These are phyloP conservation scores for Scenedesmus sp. DNA, from an alignment of 163 green algal species.

Conservation along the genomic window DNA sequence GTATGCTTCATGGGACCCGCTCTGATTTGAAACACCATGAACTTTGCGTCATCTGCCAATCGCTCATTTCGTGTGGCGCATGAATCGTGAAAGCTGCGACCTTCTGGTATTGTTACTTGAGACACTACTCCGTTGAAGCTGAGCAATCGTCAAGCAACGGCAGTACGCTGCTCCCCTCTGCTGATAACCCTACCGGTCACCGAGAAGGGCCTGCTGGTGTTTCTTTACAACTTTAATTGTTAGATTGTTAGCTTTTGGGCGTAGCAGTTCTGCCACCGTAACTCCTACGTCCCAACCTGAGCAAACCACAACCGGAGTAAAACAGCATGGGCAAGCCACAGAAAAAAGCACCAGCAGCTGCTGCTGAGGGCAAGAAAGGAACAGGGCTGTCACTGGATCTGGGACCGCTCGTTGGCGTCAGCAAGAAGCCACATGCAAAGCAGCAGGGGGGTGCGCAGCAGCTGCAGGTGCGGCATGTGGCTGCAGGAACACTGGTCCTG, in stretches of 20 bases:
- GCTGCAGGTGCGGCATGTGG: neutral
- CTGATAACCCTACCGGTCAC: neutral
- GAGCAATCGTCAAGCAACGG: neutral
- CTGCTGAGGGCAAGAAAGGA: neutral
- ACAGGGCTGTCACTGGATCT: conserved; percentile 14
- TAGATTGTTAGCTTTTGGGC: neutral
- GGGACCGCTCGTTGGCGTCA: neutral
- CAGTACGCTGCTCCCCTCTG: neutral
- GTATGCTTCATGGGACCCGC: neutral
- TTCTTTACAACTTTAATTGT: neutral
- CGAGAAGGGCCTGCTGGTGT: neutral
- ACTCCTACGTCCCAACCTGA: neutral
- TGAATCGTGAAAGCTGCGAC: neutral
- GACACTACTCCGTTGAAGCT: too few relatives aligned
- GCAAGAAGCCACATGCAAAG: conserved; percentile 20
- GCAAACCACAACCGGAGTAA: neutral
- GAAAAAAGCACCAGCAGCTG: conserved; percentile 18
- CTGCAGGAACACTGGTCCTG: neutral
- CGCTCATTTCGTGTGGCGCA: neutral
- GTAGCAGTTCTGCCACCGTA: neutral
- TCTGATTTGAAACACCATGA: neutral
- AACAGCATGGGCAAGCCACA: conserved; percentile 30
- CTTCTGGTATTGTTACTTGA: too few relatives aligned
- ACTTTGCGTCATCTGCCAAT: neutral
- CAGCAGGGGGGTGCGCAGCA: neutral